Evolutionary conservation across 1,284 basidiomycete species (phyloP), one percentile per base, ranked within the genome.

Genomic region (Lignosus rhinocerotis): DNA sequence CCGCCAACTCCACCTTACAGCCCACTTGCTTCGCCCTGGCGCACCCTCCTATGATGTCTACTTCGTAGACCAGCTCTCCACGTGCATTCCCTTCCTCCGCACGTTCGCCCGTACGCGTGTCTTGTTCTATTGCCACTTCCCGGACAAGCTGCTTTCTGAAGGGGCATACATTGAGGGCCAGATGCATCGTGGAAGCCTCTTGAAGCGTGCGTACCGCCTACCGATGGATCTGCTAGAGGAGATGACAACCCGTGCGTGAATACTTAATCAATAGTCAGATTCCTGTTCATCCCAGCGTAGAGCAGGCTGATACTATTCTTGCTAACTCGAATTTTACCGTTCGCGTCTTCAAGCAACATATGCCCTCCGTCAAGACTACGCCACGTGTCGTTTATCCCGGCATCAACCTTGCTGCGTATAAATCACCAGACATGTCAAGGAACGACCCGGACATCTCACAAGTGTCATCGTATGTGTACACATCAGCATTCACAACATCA

Each of bases 41-140:
- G 72, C 78, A 4, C 75, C 79, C 1, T 68, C 73, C 32, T 88
- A 89, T 70, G 96, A 99, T 70, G 85, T 98, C 31, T 96, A 90
- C 77, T 88, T 99, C 60, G 90, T 98, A 16, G 97, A 99, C 75
- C 96, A 98, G 72, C 85, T 98, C 19, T 93, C 93, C 1, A 93
- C 94, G 1, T 94, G 91, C 60, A 81, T 98, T 17, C 96, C 96
- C 0, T 78, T 96, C 61, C 79, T 99, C 1, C 83, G 92, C 12
- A 72, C 80, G 52, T 70, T 92, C 10, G 83, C 81, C 2, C 78
- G 80, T 11, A 92, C 85, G 10, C 85, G 93, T 1, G 90, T 97
- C 25, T 86, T 99, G 16, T 99, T 98, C 76, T 99, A 99, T 74
- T 97, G 95, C 68, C 96, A 99, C 73, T 99, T 98, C 69, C 96